phyloP scores from a whole-genome alignment of 331 rosid species.

The Quercus lobata region DNA sequence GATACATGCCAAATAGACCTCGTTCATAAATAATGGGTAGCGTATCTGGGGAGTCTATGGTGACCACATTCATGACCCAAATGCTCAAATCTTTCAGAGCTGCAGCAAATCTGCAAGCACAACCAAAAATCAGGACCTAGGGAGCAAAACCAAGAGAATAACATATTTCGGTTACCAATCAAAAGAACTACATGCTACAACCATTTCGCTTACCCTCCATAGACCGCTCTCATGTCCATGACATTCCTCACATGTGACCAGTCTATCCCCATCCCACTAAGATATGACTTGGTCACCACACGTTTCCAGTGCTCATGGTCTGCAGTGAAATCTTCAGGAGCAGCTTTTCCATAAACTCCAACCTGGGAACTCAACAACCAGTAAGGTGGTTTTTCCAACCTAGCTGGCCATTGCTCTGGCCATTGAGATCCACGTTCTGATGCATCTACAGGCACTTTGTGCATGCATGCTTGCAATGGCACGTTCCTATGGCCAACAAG shows the following conservation, averaged over 20 bases:
- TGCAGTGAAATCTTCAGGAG: constrained; percentile 82
- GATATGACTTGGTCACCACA: constrained; percentile 72
- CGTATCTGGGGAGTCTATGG: constrained; percentile 83
- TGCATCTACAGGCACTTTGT: constrained; percentile 57
- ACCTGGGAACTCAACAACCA: constrained; percentile 77
- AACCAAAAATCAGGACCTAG: constrained; percentile 9
- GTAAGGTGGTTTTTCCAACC: constrained; percentile 77
- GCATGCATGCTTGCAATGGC: constrained; percentile 84
- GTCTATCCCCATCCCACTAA: constrained; percentile 74
- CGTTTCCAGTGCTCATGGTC: constrained; percentile 87
- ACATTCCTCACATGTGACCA: constrained; percentile 90
- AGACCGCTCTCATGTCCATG: constrained; percentile 95
- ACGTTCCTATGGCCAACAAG: constrained; percentile 57
- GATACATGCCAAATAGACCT: constrained; percentile 93
- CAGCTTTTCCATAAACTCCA: constrained; percentile 96
- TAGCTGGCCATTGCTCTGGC: constrained; percentile 87
- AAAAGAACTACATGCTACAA: neutral
- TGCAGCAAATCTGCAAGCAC: constrained; percentile 77
- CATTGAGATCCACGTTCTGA: constrained; percentile 85
- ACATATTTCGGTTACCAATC: neutral
- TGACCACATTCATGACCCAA: constrained; percentile 96
- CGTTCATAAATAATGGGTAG: constrained; percentile 92
- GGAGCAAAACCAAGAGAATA: neutral
- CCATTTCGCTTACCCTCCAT: constrained; percentile 81
- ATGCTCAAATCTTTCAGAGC: constrained; percentile 77